Base-by-base conservation (phyloP, 441 rosid genomes). In the Erodium trifolium region DNA sequence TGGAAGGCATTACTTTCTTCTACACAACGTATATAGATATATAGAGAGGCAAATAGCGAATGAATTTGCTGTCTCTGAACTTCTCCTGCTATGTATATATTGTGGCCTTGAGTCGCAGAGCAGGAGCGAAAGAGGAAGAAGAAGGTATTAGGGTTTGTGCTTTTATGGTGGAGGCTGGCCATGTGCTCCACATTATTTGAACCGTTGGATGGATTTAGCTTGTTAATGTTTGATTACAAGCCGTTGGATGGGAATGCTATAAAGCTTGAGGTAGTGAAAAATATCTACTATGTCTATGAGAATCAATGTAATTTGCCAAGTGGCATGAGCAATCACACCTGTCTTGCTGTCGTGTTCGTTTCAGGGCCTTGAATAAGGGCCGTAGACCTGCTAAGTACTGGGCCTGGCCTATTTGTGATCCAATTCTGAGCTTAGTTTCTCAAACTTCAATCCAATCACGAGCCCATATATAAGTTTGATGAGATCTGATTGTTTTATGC, bases 1-100 rank as follows among this genome's bases (percentile, higher is more conserved):
- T 27, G 0, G 88, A 85, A 70, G 94, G 91, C 94, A 88, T 88
- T 73, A 16, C 59, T 62, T 5, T 27, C 43, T 37, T 37, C 43
- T 37, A 37, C 43, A 37, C 43, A 3, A 23, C 43, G 5, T 27
- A 34, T 47, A 29, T 6, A 65, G 14, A 18, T 41, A n/a, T 6
- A 14, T 23, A 23, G 27, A 23, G 27, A 23, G 57, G 49, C 3
- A 10, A 3, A 4, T 2, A 17, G 31, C 14, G 55, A 3, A 47
- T 57, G 4, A 9, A 5, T 57, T 5, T 57, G 64, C 64, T 19
- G 34, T 59, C 31, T 59, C 64, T 23, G 53, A 29, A 55, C 23
- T 41, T 64, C 81, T 82, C 84, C 83, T 78, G 81, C 85, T 77
- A 14, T 17, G 62, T 19, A 70, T 5, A 14, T 17, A 53, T 17